phyloP scores from a whole-genome alignment of 78 protist species.

The Isochrysis galbana region DNA sequence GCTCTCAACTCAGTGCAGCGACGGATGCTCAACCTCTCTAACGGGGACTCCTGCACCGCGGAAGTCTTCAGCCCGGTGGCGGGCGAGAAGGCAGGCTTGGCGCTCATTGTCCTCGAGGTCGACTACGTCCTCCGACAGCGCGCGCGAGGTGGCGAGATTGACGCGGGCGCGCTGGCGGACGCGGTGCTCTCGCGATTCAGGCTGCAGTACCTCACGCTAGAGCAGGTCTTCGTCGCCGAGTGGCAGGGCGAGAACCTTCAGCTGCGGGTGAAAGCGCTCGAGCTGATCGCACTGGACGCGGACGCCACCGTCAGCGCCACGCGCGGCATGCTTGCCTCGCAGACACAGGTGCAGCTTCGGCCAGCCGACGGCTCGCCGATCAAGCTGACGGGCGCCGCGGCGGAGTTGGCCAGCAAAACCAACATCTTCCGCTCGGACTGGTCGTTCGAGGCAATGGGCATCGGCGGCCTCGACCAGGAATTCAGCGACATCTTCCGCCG shows the following conservation, averaged over 20 bases:
- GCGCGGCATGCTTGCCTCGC: slow-evolving; percentile 44
- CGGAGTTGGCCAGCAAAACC: background rate
- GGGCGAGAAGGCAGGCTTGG: background rate
- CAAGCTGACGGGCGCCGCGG: slow-evolving; percentile 45
- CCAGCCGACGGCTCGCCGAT: slow-evolving; percentile 40
- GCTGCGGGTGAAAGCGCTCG: background rate
- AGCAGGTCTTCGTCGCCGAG: slow-evolving; percentile 2
- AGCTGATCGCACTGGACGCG: slow-evolving; percentile 22
- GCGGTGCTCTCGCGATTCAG: background rate
- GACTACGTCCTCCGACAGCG: background rate
- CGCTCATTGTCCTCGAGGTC: background rate
- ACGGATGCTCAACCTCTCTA: background rate
- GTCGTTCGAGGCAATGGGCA: slow-evolving; percentile 93
- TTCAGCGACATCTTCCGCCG: slow-evolving; percentile 92
- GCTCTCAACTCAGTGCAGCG: slow-evolving; percentile 26
- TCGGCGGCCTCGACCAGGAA: slow-evolving; percentile 87
- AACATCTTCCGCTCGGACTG: slow-evolving; percentile 68
- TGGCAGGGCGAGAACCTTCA: slow-evolving; percentile 7
- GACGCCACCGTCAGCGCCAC: background rate
- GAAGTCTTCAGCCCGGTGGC: background rate
- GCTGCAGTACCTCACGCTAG: background rate
- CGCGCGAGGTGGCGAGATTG: background rate
- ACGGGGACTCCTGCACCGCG: background rate
- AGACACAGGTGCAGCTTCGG: slow-evolving; percentile 30
- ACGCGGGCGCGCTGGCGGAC: background rate